These are phyloP conservation scores for Penicillium italicum DNA, from an alignment of 2,329 filamentous ascomycete species.

Conservation along the genomic window DNA sequence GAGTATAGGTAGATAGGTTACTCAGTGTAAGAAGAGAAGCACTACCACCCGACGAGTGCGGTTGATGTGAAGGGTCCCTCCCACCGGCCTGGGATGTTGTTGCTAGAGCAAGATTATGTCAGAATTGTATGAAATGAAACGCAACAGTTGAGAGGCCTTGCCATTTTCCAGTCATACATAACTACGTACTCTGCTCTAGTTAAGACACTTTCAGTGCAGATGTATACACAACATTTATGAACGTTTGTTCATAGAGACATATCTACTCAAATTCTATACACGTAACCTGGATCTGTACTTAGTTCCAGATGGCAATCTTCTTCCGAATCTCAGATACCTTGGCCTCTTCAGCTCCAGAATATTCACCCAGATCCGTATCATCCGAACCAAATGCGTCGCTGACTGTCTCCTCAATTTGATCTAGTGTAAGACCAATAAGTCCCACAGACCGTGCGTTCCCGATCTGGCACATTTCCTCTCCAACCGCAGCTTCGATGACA, in stretches of 20 bases:
- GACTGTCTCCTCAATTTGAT: constrained; percentile 36
- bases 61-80: background rate
- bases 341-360: constrained; percentile 30
- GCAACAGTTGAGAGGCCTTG: background rate
- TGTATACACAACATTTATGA: background rate
- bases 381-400: constrained; percentile 28
- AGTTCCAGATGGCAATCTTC: constrained; percentile 19
- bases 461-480: constrained; percentile 33
- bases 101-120: background rate
- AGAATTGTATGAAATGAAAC: background rate
- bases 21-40: too few relatives aligned
- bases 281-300: background rate
- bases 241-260: background rate
- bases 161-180: too few relatives aligned
- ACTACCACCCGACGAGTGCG: too few relatives aligned
- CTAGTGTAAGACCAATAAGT: constrained; percentile 30
- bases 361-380: constrained; percentile 28
- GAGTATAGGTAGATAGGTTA: too few relatives aligned
- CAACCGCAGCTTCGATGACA: constrained; percentile 33
- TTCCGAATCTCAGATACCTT: constrained; percentile 28
- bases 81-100: background rate
- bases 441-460: constrained; percentile 38
- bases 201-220: background rate
- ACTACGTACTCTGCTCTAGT: too few relatives aligned
- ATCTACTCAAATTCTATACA: background rate